phyloP scores from a whole-genome alignment of 2,329 filamentous ascomycete species.

The Aureobasidium pullulans region DNA sequence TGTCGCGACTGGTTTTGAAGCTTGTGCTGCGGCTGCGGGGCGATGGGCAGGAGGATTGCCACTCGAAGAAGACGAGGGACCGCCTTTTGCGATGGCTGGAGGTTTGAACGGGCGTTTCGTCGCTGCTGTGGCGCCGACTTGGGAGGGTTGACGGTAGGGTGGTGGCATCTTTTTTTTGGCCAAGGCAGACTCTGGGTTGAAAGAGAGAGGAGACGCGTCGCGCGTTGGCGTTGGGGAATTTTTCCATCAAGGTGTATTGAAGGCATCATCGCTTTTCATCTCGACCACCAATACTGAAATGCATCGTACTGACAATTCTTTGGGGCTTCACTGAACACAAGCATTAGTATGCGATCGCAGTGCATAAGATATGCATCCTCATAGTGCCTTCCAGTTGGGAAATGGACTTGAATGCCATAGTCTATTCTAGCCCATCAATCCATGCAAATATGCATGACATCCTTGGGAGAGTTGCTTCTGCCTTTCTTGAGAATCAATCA shows the following conservation, averaged over 20 bases:
- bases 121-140: constrained; percentile 11
- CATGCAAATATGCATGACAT: too few species aligned
- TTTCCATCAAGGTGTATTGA: not conserved
- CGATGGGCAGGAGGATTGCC: not conserved
- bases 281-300: too few species aligned
- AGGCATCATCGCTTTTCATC: not conserved
- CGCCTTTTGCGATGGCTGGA: not conserved
- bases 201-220: not conserved
- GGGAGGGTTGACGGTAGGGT: constrained; percentile 3
- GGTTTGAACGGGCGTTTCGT: constrained; percentile 9
- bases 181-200: not conserved
- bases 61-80: not conserved
- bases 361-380: too few species aligned
- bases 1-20: not conserved
- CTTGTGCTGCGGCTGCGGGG: not conserved
- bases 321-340: too few species aligned
- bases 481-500: too few species aligned
- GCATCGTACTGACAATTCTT: too few species aligned
- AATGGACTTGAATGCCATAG: too few species aligned
- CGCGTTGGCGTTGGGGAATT: not conserved
- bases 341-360: too few species aligned
- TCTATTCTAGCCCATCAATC: too few species aligned
- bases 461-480: too few species aligned
- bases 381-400: too few species aligned
- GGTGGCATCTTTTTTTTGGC: not conserved